phyloP scores from a whole-genome alignment of 306 rosid species.

The Prunus campanulata region DNA sequence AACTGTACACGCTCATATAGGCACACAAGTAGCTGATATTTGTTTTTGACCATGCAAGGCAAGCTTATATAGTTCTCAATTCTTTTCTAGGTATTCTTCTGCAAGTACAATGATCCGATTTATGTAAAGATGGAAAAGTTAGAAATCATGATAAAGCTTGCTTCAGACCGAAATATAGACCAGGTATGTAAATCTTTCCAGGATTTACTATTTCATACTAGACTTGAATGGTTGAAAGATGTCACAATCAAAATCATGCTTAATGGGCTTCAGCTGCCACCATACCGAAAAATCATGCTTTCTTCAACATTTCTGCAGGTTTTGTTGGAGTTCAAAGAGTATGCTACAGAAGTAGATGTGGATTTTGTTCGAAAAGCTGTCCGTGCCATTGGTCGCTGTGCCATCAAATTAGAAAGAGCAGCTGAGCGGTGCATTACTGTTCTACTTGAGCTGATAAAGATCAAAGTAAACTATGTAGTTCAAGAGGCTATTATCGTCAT shows the following conservation, averaged over 20 bases:
- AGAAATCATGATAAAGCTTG: constrained; percentile 98
- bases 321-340: constrained; percentile 93
- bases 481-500: constrained; percentile 99
- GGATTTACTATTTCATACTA: constrained; percentile 15
- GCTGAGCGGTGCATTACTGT: constrained; percentile 99
- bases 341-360: constrained; percentile 98
- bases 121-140: constrained; percentile 98
- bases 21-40: neutral
- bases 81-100: constrained; percentile 81
- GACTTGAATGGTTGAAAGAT: neutral
- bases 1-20: constrained; percentile 7
- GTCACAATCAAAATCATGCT: neutral
- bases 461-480: constrained; percentile 97
- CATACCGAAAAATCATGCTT: neutral
- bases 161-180: constrained; percentile 94
- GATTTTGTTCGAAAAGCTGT: constrained; percentile 98
- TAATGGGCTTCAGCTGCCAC: too few relatives aligned
- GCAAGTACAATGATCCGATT: constrained; percentile 99
- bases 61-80: constrained; percentile 22
- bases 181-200: constrained; percentile 54
- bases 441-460: constrained; percentile 97
- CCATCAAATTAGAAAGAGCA: constrained; percentile 97
- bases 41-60: constrained; percentile 8
- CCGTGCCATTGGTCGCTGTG: constrained; percentile 99
- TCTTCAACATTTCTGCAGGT: constrained; percentile 51